A percentile compares a stretch with the other conserved stretches of the same genome.
These are phyloP conservation scores for Epichloe amarillans DNA, from an alignment of 2,329 filamentous ascomycete genomes.

Conservation along the genomic window DNA sequence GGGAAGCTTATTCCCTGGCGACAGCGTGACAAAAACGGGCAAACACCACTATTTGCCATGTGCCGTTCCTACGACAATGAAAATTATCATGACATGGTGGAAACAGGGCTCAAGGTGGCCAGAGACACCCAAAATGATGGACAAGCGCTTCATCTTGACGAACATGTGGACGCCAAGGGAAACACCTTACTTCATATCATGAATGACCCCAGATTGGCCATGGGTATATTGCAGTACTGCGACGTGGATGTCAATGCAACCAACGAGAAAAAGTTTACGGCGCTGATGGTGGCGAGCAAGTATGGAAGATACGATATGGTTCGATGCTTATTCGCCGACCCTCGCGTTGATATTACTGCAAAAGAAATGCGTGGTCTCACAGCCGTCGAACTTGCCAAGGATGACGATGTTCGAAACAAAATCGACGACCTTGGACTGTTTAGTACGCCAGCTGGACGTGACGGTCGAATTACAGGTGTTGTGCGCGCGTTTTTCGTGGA, in stretches of 20 bases:
- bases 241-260: conserved; percentile 93
- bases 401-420: conserved; percentile 90
- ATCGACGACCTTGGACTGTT: conserved; percentile 90
- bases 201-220: conserved; percentile 66
- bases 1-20: conserved; percentile 75
- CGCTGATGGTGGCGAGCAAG: conserved; percentile 96
- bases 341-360: conserved; percentile 71
- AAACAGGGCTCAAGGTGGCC: conserved; percentile 63
- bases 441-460: conserved; percentile 54
- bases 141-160: conserved; percentile 73
- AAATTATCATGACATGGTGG: conserved; percentile 78
- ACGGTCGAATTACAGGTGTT: conserved; percentile 79
- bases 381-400: conserved; percentile 91
- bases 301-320: conserved; percentile 94
- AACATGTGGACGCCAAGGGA: conserved; percentile 83
- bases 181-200: conserved; percentile 95
- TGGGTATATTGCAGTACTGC: conserved; percentile 65
- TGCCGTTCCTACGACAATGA: conserved; percentile 92
- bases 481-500: conserved; percentile 96
- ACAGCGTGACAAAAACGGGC: conserved; percentile 86
- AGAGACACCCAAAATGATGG: conserved; percentile 62
- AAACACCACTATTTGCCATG: conserved; percentile 92
- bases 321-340: conserved; percentile 71
- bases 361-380: conserved; percentile 81
- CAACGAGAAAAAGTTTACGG: conserved; percentile 90